phyloP scores from a whole-genome alignment of 305 asterid species.

The Solanum chacoense region DNA sequence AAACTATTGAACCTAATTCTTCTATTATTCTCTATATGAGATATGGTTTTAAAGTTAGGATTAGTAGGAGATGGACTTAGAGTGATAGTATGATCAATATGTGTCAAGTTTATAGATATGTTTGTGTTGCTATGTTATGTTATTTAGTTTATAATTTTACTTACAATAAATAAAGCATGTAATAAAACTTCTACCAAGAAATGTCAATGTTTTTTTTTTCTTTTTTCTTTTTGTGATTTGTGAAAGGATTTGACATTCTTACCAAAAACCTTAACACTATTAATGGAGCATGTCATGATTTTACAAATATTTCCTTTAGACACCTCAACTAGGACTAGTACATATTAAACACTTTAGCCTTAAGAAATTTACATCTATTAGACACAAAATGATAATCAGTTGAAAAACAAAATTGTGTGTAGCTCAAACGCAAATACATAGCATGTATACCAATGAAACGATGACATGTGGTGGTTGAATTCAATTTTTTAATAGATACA shows the following conservation, averaged over 20 bases:
- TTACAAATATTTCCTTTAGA: too few relatives aligned
- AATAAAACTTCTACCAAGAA: background rate
- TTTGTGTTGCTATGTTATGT: background rate
- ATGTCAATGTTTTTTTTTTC: background rate
- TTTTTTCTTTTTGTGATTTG: background rate
- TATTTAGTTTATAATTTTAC: background rate
- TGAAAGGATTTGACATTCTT: background rate
- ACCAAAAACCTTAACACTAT: background rate
- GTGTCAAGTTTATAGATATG: background rate
- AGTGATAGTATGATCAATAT: too few relatives aligned
- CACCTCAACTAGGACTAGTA: background rate
- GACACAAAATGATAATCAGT: background rate
- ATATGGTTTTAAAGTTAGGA: constrained; percentile 44
- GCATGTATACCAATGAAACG: background rate
- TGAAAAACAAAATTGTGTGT: background rate
- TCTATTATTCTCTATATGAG: constrained; percentile 51
- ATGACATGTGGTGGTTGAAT: background rate
- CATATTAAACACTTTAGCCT: accelerated
- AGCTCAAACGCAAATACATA: background rate
- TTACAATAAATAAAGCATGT: background rate
- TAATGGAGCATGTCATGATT: too few relatives aligned
- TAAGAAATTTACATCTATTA: too few relatives aligned
- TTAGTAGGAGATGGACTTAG: constrained; percentile 22
- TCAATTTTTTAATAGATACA: background rate
- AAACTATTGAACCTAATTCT: constrained; percentile 29